phyloP scores from a whole-genome alignment of 2,329 filamentous ascomycete species.

The Diaporthe velutina region DNA sequence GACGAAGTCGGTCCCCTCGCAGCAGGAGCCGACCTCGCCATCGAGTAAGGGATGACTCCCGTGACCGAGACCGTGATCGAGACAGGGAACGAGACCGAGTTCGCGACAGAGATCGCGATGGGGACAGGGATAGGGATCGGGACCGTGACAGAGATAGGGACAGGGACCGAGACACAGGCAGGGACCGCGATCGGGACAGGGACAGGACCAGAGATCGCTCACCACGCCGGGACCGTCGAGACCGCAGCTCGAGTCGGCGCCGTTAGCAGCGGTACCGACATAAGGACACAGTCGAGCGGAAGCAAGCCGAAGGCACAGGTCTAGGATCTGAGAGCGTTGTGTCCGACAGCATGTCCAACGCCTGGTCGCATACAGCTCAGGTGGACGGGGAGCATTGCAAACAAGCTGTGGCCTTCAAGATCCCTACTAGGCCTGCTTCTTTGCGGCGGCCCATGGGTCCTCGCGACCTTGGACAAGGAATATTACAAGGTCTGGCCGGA shows the following conservation, averaged over 20 bases:
- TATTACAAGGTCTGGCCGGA: background rate
- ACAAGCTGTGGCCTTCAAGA: constrained; percentile 1
- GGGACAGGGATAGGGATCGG: constrained; percentile 48
- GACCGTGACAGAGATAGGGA: constrained; percentile 51
- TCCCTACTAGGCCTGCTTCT: background rate
- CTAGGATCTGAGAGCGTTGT: background rate
- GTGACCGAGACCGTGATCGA: constrained; percentile 47
- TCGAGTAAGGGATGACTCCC: constrained; percentile 48
- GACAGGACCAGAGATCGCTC: constrained; percentile 29
- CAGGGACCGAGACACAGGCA: constrained; percentile 48
- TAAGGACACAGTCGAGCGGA: background rate
- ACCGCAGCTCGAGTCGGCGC: constrained; percentile 39
- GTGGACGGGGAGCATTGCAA: background rate
- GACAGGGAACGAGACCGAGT: constrained; percentile 48
- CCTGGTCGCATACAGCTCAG: constrained; percentile 14
- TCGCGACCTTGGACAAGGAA: background rate
- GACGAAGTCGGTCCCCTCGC: constrained; percentile 43
- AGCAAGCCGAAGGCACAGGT: background rate
- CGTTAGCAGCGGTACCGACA: constrained; percentile 34
- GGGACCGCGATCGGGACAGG: constrained; percentile 42
- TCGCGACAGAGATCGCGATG: constrained; percentile 48
- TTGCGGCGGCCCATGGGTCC: constrained; percentile 4
- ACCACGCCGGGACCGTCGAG: constrained; percentile 35
- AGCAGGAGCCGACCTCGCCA: constrained; percentile 48
- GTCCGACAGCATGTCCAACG: background rate